Base-by-base conservation (phyloP, 768 basidiomycete species). In the Mrakia blollopis region DNA sequence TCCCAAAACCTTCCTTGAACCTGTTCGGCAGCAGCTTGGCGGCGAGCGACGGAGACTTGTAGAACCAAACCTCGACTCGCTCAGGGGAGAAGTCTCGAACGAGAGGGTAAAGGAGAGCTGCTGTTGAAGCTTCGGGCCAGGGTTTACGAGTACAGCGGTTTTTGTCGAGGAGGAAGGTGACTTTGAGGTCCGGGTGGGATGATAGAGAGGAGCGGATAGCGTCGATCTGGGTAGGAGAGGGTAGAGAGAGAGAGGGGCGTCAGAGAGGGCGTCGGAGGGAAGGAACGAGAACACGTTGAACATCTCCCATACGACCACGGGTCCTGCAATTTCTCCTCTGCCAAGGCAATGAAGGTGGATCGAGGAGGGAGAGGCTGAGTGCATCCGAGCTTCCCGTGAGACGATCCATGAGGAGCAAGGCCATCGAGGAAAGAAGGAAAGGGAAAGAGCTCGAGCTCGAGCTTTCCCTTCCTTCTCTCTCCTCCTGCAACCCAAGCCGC, bases 1-100 rank as follows among this genome's bases (percentile, higher is more conserved):
- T 93, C 0, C 95, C 96, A 92, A 94, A 98, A 1, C 95, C 97
- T 85, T 99, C 97, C 80, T 99, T 96, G 84, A 93, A 97, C 73
- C 97, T 87, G 32, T 92, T 90, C 10, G 97, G 97, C 10, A 98
- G 90, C 39, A 96, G 78, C 74, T 86, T 87, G 41, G 91, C 88
- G 83, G 92, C 86, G 37, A 92, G 76, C 72, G 89, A 91, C 0
- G 97, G 96, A 81, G 92, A 94, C 67, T 92, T 89, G 80, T 94
- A 99, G 79, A 98, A 86, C 52, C 89, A 89, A 13, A 96, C 86
- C 77, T 89, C 89, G 13, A 93, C 89, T 63, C 91, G 88, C 25
- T 88, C 84, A 0, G 90, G 91, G 1, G 65, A 68, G 83, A 91
- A 92, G 54, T 88, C 86, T n/a, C 87, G 81, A 0, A 93, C 81